Conservation (phyloP, 768 basidiomycete genomes). For the Leccinum ochraceum region DNA sequence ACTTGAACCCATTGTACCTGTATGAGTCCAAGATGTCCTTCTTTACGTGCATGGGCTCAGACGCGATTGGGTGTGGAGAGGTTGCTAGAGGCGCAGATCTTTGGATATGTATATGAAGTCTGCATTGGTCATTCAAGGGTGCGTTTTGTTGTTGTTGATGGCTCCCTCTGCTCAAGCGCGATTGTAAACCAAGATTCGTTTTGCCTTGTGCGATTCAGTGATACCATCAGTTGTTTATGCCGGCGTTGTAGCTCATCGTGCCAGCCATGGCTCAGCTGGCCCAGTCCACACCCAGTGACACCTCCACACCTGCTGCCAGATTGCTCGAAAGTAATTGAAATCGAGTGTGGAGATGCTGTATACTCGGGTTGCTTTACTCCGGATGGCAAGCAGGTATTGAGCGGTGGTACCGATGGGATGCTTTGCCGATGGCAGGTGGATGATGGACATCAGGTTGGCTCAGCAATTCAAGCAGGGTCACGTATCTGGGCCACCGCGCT, state of each 20-base stretch:
- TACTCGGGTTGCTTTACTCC: too few relatives aligned
- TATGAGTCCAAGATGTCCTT: conserved; percentile 95
- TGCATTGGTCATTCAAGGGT: conserved; percentile 84
- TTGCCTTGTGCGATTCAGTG: conserved; percentile 83
- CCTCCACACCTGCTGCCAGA: too few relatives aligned
- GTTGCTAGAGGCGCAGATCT: conserved; percentile 72
- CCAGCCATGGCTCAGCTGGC: conserved; percentile 22
- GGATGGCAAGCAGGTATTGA: too few relatives aligned
- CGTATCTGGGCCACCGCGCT: too few relatives aligned
- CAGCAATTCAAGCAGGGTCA: too few relatives aligned
- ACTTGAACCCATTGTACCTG: conserved; percentile 88
- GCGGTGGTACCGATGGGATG: too few relatives aligned
- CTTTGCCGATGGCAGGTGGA: too few relatives aligned
- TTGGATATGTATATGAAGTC: conserved; percentile 69
- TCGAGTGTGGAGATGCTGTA: too few relatives aligned
- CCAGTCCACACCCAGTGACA: conserved; percentile 8
- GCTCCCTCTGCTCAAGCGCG: not conserved
- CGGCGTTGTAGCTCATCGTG: too few relatives aligned
- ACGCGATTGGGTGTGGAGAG: conserved; percentile 82
- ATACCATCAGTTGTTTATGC: conserved; percentile 70
- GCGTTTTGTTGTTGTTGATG: conserved; percentile 14
- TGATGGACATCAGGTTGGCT: too few relatives aligned
- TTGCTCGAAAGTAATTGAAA: too few relatives aligned
- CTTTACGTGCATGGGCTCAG: conserved; percentile 81
- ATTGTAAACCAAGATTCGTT: conserved; percentile 77